These are phyloP conservation scores for Diaporthe sp. DNA, from an alignment of 2,329 filamentous ascomycete genomes.

Conservation along the genomic window DNA sequence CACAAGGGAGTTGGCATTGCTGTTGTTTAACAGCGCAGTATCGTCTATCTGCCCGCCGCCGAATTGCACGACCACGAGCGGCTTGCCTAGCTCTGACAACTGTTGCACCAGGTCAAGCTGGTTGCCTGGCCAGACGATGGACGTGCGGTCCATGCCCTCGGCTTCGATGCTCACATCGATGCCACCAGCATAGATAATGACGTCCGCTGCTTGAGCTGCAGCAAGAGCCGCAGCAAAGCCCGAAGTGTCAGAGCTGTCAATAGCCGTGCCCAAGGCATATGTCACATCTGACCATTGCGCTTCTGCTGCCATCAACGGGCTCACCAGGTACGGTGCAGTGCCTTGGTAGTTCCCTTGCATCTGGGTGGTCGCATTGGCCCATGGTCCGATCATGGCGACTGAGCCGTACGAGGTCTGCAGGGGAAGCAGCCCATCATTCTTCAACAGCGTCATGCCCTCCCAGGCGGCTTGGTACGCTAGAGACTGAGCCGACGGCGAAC, in stretches of 20 bases:
- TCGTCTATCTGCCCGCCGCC: constrained; percentile 45
- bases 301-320: constrained; percentile 2
- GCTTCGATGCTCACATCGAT: background rate
- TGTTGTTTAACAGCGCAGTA: constrained; percentile 54
- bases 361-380: constrained; percentile 3
- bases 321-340: background rate
- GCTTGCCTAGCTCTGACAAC: background rate
- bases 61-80: constrained; percentile 1
- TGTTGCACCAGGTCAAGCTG: background rate
- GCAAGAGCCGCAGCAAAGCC: background rate
- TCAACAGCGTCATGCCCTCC: constrained; percentile 4
- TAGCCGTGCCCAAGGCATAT: background rate
- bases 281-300: constrained; percentile 1
- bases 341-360: constrained; percentile 7
- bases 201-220: background rate
- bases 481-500: background rate
- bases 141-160: background rate
- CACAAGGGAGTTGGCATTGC: constrained; percentile 64
- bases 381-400: background rate
- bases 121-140: background rate
- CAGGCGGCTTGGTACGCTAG: background rate
- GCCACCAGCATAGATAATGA: background rate
- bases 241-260: background rate
- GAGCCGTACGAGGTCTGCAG: constrained; percentile 67
- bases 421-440: background rate